Evolutionary conservation across 2,329 filamentous ascomycete genomes (phyloP), one percentile per base, ranked within the genome.

Genomic region (Lizonia empirigonia): DNA sequence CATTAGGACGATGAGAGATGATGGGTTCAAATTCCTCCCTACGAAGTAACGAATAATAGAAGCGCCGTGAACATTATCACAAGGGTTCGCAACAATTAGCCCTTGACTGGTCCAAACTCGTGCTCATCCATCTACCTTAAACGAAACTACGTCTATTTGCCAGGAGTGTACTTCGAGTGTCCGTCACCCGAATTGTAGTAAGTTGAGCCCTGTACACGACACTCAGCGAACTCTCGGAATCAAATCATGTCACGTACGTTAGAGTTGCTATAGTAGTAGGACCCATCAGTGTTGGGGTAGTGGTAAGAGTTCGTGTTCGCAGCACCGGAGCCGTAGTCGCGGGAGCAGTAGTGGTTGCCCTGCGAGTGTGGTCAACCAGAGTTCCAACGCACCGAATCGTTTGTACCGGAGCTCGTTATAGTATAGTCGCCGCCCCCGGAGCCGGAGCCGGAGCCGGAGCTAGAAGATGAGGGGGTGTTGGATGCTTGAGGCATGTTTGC

Each of bases 291-390:
- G 55, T 75, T 75, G 53, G 71, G 73, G 55, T 75, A 75, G 46
- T 76, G 72, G 61, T 75, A 76, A 10, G 67, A 63, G 53, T 74
- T 75, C 13, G 27, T 7, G 56, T 74, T 74, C 10, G 65, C 42
- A n/a, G 68, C 67, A 30, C 55, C 37, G 9, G 63, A 58, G 44
- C 70, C 70, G 53, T 71, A 73, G 58, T 76, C 72, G 35, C 73
- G 70, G 47, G 54, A 44, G 59, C 71, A 74, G 58, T 70, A 75
- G 58, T 73, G 72, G 59, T 75, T 75, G 48, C 73, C 72, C 70
- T 73, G 41, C 16, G n/a, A 6, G 3, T 2, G 15, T 7, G 27
- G 7, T 8, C 5, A 8, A 15, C n/a, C n/a, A n/a, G n/a, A n/a
- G n/a, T n/a, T n/a, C 4, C 27, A n/a, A 30, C 32, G 15, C 57